phyloP scores from a whole-genome alignment of 768 basidiomycete species.

The Amyloporia xantha region DNA sequence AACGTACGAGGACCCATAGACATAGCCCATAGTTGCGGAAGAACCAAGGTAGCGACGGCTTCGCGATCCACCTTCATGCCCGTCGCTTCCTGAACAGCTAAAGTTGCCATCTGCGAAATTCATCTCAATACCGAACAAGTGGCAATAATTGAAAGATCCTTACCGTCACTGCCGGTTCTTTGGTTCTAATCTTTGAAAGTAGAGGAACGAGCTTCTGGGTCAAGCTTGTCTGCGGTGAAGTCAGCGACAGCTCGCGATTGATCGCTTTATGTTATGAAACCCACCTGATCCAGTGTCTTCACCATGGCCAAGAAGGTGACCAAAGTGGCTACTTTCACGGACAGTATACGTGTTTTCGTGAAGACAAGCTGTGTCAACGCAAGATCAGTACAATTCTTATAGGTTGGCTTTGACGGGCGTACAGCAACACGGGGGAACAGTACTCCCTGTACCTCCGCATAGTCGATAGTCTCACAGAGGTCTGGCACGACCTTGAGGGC shows the following conservation, averaged over 20 bases:
- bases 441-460: slow-evolving; percentile 87
- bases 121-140: background rate
- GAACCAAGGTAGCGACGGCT: slow-evolving; percentile 56
- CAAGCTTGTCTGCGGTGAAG: slow-evolving; percentile 59
- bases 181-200: slow-evolving; percentile 90
- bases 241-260: slow-evolving; percentile 5
- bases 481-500: slow-evolving; percentile 79
- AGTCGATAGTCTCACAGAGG: slow-evolving; percentile 90
- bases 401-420: no score
- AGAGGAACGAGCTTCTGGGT: slow-evolving; percentile 95
- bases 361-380: slow-evolving; percentile 78
- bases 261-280: slow-evolving; percentile 12
- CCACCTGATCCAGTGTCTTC: slow-evolving; percentile 81
- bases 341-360: slow-evolving; percentile 81
- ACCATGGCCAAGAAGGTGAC: slow-evolving; percentile 83
- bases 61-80: slow-evolving; percentile 91
- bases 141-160: slow-evolving; percentile 8
- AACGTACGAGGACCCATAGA: slow-evolving; percentile 86
- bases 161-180: slow-evolving; percentile 93
- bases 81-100: slow-evolving; percentile 93
- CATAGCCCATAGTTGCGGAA: slow-evolving; percentile 83
- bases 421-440: slow-evolving; percentile 93
- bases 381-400: no score
- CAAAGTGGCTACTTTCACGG: slow-evolving; percentile 87
- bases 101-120: slow-evolving; percentile 65